phyloP scores from a whole-genome alignment of 345 rosid species.

The Passiflora organensis region DNA sequence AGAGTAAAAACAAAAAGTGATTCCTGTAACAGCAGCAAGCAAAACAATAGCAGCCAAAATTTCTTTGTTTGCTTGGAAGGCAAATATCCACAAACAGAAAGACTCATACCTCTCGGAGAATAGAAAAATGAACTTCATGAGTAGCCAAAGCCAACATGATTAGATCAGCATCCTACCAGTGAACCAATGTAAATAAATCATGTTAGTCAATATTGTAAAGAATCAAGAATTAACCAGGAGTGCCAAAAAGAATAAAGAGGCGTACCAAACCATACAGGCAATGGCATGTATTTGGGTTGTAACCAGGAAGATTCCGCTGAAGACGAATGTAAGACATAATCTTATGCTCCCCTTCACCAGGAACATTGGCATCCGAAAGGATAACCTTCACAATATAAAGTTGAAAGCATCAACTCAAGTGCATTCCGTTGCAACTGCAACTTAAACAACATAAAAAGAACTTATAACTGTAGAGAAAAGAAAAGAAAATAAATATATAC shows the following conservation, averaged over 20 bases:
- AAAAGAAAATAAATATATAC: too few relatives aligned
- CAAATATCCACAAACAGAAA: not conserved
- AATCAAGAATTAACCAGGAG: not conserved
- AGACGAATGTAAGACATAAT: conserved; percentile 33
- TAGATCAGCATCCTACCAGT: conserved; percentile 34
- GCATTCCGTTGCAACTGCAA: too few relatives aligned
- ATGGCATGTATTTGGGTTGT: too few relatives aligned
- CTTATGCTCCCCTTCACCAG: conserved; percentile 41
- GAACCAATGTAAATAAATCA: not conserved
- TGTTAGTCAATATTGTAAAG: not conserved
- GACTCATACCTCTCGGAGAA: too few relatives aligned
- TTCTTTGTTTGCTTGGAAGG: not conserved
- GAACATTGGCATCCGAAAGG: conserved; percentile 33
- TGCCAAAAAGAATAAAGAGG: not conserved
- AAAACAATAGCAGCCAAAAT: not conserved
- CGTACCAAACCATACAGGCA: conserved; percentile 37
- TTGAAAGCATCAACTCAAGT: too few relatives aligned
- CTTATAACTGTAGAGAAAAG: too few relatives aligned
- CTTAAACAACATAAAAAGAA: too few relatives aligned
- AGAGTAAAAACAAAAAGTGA: too few relatives aligned
- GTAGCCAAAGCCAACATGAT: conserved; percentile 31
- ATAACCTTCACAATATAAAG: too few relatives aligned
- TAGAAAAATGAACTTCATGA: too few relatives aligned
- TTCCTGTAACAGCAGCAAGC: conserved; percentile 1
- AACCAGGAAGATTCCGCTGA: conserved; percentile 32